phyloP scores from a whole-genome alignment of 2,329 filamentous ascomycete genomes.

The Claviceps monticola region DNA sequence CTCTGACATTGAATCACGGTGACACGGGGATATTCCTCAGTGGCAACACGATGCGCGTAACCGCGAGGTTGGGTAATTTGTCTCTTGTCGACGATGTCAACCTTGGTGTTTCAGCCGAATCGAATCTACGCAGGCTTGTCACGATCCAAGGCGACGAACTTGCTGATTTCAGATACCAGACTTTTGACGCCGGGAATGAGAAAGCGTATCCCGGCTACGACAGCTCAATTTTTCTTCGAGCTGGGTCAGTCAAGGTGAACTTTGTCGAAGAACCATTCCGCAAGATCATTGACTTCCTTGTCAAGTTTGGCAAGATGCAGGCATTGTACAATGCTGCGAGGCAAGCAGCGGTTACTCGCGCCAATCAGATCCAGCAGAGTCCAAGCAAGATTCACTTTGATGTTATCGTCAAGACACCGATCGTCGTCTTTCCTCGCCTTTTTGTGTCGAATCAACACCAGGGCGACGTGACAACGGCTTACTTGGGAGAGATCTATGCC shows the following conservation, averaged over 20 bases:
- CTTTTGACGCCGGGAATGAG: slow-evolving; percentile 60
- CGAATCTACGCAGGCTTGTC: slow-evolving; percentile 71
- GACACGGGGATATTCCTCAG: slow-evolving; percentile 82
- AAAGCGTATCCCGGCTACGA: slow-evolving; percentile 86
- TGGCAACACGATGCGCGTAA: slow-evolving; percentile 75
- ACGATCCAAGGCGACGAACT: slow-evolving; percentile 93
- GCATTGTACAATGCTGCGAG: slow-evolving; percentile 95
- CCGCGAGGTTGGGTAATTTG: slow-evolving; percentile 73
- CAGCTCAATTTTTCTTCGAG: slow-evolving; percentile 76
- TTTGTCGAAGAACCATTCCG: slow-evolving; percentile 95
- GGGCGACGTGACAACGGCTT: slow-evolving; percentile 77
- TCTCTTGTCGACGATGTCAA: slow-evolving; percentile 90
- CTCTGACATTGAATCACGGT: slow-evolving; percentile 80
- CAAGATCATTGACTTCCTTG: slow-evolving; percentile 93
- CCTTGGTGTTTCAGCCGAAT: slow-evolving; percentile 68
- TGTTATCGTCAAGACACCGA: slow-evolving; percentile 84
- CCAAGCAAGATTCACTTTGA: slow-evolving; percentile 89
- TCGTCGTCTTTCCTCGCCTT: slow-evolving; percentile 81
- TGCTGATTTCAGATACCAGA: slow-evolving; percentile 95
- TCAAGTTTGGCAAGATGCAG: slow-evolving; percentile 99
- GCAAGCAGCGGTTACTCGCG: slow-evolving; percentile 86
- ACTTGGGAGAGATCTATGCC: slow-evolving; percentile 92
- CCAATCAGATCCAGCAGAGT: slow-evolving; percentile 82
- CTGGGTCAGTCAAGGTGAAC: slow-evolving; percentile 91
- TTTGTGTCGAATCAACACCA: slow-evolving; percentile 55